A percentile compares a stretch with the other conserved stretches of the same genome.
Conservation (phyloP, 164 flowering plant species). For the Liriodendron chinense region DNA sequence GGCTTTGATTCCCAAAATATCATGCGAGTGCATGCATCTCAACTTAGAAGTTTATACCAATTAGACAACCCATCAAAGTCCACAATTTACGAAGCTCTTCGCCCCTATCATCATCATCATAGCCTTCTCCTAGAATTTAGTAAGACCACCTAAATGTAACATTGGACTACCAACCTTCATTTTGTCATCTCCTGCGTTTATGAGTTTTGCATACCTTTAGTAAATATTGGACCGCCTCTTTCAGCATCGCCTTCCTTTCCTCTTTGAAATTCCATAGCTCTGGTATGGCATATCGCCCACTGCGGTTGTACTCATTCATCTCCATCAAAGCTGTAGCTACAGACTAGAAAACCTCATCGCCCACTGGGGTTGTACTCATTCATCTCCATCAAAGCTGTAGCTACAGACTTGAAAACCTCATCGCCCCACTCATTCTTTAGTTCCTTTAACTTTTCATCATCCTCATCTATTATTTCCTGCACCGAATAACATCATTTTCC, state of each 20-base stretch:
- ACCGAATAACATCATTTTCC: not conserved
- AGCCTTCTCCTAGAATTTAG: not conserved
- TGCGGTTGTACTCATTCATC: slow-evolving; percentile 56
- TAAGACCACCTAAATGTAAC: not conserved
- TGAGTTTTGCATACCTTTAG: slow-evolving; percentile 25
- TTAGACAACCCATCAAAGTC: too few relatives aligned
- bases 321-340: slow-evolving; percentile 41
- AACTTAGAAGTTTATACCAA: too few relatives aligned
- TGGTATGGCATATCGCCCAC: slow-evolving; percentile 43
- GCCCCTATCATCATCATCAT: not conserved
- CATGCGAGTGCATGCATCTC: too few relatives aligned
- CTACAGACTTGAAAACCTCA: slow-evolving; percentile 37
- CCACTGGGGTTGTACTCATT: slow-evolving; percentile 61
- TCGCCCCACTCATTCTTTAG: slow-evolving; percentile 43
- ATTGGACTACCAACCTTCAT: not conserved
- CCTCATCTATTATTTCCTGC: slow-evolving; percentile 49
- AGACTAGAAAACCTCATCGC: slow-evolving; percentile 36
- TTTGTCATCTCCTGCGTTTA: slow-evolving; percentile 25
- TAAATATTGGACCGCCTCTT: slow-evolving; percentile 36
- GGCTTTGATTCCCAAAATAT: not conserved
- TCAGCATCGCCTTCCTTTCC: slow-evolving; percentile 45
- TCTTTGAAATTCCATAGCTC: slow-evolving; percentile 56
- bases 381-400: slow-evolving; percentile 39
- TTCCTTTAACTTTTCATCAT: slow-evolving; percentile 42
- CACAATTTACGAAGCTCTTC: too few relatives aligned